Evolutionary conservation across 2,329 filamentous ascomycete genomes (phyloP).

Genomic region (Botrytis galanthina): DNA sequence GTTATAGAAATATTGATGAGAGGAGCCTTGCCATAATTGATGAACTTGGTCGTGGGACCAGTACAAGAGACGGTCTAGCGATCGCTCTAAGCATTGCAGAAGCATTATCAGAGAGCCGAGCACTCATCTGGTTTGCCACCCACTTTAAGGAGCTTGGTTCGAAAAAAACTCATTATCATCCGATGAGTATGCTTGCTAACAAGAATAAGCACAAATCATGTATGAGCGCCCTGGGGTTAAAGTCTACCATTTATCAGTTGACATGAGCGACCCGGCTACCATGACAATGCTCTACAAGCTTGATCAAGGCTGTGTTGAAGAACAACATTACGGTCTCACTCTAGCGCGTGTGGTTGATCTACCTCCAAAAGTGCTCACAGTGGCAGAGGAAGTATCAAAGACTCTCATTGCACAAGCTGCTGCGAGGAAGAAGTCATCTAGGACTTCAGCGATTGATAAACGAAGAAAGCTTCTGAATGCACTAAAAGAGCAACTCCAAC

Average conservation of each 20-base stretch:
- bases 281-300: conserved; percentile 91
- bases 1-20: conserved; percentile 65
- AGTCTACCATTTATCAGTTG: conserved; percentile 76
- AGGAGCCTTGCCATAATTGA: conserved; percentile 82
- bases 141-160: conserved; percentile 78
- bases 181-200: conserved; percentile 14
- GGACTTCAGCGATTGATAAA: conserved; percentile 56
- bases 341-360: conserved; percentile 74
- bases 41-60: conserved; percentile 88
- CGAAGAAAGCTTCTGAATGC: conserved; percentile 71
- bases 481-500: conserved; percentile 68
- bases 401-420: conserved; percentile 58
- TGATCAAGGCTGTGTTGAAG: conserved; percentile 64
- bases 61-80: conserved; percentile 80
- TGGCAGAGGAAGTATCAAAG: conserved; percentile 64
- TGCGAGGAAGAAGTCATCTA: conserved; percentile 56
- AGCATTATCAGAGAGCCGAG: conserved; percentile 73
- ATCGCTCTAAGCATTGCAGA: conserved; percentile 91
- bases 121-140: conserved; percentile 88
- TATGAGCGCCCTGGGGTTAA: conserved; percentile 73
- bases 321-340: conserved; percentile 79
- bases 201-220: conserved; percentile 62
- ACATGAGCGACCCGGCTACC: conserved; percentile 55
- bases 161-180: conserved; percentile 22
- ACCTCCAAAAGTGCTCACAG: conserved; percentile 63